Evolutionary conservation across 1,284 basidiomycete genomes (phyloP).

Genomic region (Melampsora abietis-canadensis): DNA sequence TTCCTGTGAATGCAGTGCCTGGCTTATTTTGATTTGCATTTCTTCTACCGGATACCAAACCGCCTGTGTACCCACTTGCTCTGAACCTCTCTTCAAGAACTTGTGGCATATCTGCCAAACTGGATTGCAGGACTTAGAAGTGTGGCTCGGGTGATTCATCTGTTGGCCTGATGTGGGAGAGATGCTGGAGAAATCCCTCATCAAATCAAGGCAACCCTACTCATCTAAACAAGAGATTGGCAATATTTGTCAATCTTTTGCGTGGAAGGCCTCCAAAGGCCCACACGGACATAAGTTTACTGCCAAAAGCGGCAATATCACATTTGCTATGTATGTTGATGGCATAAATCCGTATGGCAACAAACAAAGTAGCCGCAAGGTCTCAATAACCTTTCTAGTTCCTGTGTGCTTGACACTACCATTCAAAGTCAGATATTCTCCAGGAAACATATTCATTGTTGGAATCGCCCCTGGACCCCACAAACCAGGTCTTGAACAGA

Average conservation of each 20-base stretch:
- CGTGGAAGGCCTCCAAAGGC: conserved; percentile 8
- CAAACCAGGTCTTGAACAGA: conserved; percentile 52
- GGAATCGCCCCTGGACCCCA: conserved; percentile 55
- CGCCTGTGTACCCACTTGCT: too few relatives aligned
- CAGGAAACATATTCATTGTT: conserved; percentile 45
- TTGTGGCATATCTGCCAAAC: not conserved
- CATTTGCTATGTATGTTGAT: conserved; percentile 31
- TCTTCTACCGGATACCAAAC: too few relatives aligned
- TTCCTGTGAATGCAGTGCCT: too few relatives aligned
- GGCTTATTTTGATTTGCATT: too few relatives aligned
- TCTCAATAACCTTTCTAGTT: conserved; percentile 11
- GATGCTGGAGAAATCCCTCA: not conserved
- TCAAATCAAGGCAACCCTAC: not conserved
- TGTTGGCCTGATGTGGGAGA: conserved; percentile 1
- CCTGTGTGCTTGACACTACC: conserved; percentile 39
- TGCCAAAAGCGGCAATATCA: not conserved
- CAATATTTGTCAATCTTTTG: conserved; percentile 1
- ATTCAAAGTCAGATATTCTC: conserved; percentile 39
- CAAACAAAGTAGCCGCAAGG: not conserved
- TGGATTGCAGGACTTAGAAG: not conserved
- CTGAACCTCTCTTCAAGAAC: too few relatives aligned
- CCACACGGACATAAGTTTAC: not conserved
- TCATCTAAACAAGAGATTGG: not conserved
- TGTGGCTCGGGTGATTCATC: conserved; percentile 11
- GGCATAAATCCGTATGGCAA: conserved; percentile 31